A percentile compares a stretch with the other conserved stretches of the same genome.
Evolutionary conservation across 2,329 filamentous ascomycete species (phyloP).

Genomic region (Fonsecaea monophora): DNA sequence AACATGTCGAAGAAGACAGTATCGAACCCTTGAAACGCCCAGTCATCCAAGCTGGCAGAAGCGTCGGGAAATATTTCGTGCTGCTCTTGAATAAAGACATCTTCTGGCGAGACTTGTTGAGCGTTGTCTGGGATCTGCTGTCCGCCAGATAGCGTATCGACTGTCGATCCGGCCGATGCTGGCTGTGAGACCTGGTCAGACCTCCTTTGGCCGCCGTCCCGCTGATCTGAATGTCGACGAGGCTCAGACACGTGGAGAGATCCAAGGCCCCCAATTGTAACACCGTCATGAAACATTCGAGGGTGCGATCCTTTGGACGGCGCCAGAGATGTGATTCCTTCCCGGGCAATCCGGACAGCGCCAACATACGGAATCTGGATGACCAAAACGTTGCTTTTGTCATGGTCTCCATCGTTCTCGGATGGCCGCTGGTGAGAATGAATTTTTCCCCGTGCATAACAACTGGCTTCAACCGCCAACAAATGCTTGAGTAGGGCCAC

Average conservation of each 20-base stretch:
- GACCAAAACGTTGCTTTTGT: slow-evolving; percentile 38
- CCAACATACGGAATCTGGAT: slow-evolving; percentile 57
- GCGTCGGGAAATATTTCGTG: neutral
- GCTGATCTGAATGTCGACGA: neutral
- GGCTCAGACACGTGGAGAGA: neutral
- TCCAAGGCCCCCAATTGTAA: neutral
- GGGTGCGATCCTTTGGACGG: neutral
- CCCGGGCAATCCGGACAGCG: slow-evolving; percentile 47
- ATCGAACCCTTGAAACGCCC: slow-evolving; percentile 39
- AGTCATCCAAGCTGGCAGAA: slow-evolving; percentile 32
- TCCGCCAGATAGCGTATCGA: neutral
- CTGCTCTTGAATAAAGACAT: neutral
- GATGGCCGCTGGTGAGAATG: slow-evolving; percentile 29
- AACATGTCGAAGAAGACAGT: slow-evolving; percentile 39
- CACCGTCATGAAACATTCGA: neutral
- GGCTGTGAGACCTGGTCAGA: neutral
- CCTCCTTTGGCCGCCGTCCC: neutral
- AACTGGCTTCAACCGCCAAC: too few relatives aligned
- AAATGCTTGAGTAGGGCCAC: too few relatives aligned
- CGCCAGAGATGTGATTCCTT: neutral
- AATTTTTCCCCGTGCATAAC: too few relatives aligned
- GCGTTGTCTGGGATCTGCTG: neutral
- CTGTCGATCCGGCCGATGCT: neutral
- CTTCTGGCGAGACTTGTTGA: too few relatives aligned
- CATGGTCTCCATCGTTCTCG: slow-evolving; percentile 42